phyloP scores from a whole-genome alignment of 352 stramenopile genomes.

The Phytophthora macrochlamydospora region DNA sequence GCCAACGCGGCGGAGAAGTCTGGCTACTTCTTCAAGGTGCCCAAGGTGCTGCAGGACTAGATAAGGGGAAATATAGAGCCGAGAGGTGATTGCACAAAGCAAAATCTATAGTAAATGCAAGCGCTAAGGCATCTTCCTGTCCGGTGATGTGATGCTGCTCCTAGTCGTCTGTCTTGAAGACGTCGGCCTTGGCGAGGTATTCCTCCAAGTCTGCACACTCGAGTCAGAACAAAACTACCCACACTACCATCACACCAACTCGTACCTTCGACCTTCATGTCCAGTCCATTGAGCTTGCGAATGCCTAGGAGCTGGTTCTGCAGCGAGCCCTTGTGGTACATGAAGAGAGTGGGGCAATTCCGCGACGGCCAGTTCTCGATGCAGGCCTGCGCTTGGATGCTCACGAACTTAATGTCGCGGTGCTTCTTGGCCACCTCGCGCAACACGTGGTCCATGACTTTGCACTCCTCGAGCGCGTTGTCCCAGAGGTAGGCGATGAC shows the following conservation, averaged over 20 bases:
- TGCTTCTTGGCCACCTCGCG: conserved; percentile 84
- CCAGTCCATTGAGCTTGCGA: conserved; percentile 85
- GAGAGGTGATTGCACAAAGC: conserved; percentile 11
- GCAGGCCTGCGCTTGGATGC: conserved; percentile 89
- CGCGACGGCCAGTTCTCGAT: conserved; percentile 93
- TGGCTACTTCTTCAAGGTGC: conserved; percentile 88
- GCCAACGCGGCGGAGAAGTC: conserved; percentile 77
- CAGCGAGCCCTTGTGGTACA: conserved; percentile 91
- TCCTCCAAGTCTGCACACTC: conserved; percentile 80
- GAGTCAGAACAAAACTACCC: conserved; percentile 10
- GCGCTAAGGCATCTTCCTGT: neutral
- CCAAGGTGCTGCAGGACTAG: conserved; percentile 86
- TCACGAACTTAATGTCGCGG: conserved; percentile 93
- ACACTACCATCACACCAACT: neutral
- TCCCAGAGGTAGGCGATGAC: conserved; percentile 93
- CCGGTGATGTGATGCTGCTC: neutral
- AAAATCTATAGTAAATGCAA: conserved; percentile 34
- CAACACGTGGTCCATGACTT: conserved; percentile 91
- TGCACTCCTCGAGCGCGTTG: conserved; percentile 87
- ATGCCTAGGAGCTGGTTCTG: conserved; percentile 91
- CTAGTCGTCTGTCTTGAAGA: conserved; percentile 60
- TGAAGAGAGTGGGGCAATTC: conserved; percentile 94
- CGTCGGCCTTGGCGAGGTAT: conserved; percentile 75
- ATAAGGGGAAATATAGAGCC: conserved; percentile 11
- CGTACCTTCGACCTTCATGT: conserved; percentile 87